Conservation (phyloP, 306 rosid genomes). For the Comarum palustre region DNA sequence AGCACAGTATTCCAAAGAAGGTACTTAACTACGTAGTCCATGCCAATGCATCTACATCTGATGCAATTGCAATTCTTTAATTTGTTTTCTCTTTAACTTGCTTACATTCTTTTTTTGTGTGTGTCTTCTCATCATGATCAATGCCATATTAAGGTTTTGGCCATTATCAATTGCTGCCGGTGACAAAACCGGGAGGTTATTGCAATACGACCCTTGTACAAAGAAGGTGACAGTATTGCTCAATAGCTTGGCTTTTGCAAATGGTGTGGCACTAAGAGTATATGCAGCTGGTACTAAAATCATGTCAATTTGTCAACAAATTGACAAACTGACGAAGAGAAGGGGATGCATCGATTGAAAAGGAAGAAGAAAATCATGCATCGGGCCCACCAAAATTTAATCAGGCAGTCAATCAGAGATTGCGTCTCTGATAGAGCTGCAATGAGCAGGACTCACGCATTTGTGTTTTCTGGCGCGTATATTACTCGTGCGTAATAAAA, state of each 20-base stretch:
- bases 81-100: neutral
- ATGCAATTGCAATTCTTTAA: neutral
- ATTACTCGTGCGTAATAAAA: too few relatives aligned
- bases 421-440: too few relatives aligned
- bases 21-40: conserved; percentile 4
- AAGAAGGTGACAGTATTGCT: conserved; percentile 39
- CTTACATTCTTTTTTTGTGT: neutral
- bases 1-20: conserved; percentile 57
- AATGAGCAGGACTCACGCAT: too few relatives aligned
- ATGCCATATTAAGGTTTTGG: conserved; percentile 33
- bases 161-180: conserved; percentile 24
- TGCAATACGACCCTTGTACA: conserved; percentile 43
- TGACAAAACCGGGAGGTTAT: conserved; percentile 57
- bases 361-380: too few relatives aligned
- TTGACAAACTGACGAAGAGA: too few relatives aligned
- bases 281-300: too few relatives aligned
- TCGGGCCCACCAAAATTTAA: too few relatives aligned
- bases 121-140: neutral
- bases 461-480: too few relatives aligned
- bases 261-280: conserved; percentile 69
- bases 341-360: too few relatives aligned
- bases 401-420: too few relatives aligned
- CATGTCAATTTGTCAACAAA: too few relatives aligned
- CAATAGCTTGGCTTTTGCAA: conserved; percentile 45
- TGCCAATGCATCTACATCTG: neutral